These are phyloP conservation scores for Trichoderma atroviride DNA, from an alignment of 2,329 filamentous ascomycete genomes.

Conservation along the genomic window DNA sequence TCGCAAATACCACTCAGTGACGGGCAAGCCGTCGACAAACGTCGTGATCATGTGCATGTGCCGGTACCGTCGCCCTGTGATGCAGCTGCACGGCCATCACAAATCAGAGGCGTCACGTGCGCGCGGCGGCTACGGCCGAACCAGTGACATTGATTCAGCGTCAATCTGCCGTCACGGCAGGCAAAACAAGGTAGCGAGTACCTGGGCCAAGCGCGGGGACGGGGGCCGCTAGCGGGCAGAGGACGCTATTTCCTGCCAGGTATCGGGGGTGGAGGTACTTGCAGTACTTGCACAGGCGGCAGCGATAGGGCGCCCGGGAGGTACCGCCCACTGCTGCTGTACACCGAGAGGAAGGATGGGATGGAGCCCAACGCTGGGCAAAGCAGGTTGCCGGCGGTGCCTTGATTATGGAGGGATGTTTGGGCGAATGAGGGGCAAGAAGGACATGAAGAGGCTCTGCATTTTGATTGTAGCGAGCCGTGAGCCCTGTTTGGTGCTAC, in stretches of 20 bases:
- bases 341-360: neutral
- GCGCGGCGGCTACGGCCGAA: neutral
- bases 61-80: neutral
- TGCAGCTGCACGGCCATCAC: slow-evolving; percentile 16
- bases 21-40: neutral
- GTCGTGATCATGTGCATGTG: neutral
- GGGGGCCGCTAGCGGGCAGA: neutral
- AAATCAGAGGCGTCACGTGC: slow-evolving; percentile 18
- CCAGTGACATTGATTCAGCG: slow-evolving; percentile 1
- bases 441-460: neutral
- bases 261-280: neutral
- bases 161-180: neutral
- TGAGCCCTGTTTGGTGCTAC: neutral
- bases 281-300: neutral
- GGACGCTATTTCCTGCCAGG: neutral
- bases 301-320: neutral
- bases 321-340: neutral
- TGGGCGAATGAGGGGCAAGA: neutral
- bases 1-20: neutral
- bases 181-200: neutral
- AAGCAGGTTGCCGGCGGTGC: neutral
- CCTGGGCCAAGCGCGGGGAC: neutral
- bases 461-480: neutral
- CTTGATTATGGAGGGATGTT: neutral
- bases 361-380: neutral